phyloP scores from a whole-genome alignment of 225 moss, liverwort and hornwort species.

The Physcomitrium patens region DNA sequence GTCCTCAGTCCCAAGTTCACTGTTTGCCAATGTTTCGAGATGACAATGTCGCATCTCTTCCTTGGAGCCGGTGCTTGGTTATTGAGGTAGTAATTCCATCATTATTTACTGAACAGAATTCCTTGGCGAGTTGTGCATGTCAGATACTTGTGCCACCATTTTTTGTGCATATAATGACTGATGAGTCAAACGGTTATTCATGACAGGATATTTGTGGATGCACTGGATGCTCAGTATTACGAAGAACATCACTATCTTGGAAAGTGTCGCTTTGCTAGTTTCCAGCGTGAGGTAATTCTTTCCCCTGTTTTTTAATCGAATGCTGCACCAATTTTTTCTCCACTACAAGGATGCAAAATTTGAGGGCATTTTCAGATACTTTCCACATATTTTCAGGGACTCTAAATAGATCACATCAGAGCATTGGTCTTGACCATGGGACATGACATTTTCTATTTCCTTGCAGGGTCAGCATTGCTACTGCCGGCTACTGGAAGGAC shows the following conservation, averaged over 20 bases:
- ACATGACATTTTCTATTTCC: conserved; percentile 19
- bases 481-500: conserved; percentile 84
- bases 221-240: conserved; percentile 71
- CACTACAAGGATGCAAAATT: not conserved
- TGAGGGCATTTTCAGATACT: not conserved
- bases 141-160: conserved; percentile 13
- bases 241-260: conserved; percentile 69
- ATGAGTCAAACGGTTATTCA: conserved; percentile 25
- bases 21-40: conserved; percentile 4
- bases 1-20: conserved; percentile 16
- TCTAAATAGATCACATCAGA: not conserved
- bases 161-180: conserved; percentile 26
- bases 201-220: conserved; percentile 87
- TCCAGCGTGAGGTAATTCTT: conserved; percentile 64
- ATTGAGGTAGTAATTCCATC: not conserved
- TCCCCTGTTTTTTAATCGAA: conserved; percentile 9
- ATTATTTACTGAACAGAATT: not conserved
- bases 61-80: conserved; percentile 12
- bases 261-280: conserved; percentile 68
- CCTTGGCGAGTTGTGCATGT: conserved; percentile 12
- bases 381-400: not conserved
- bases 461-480: conserved; percentile 87
- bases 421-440: conserved; percentile 3
- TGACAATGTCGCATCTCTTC: conserved; percentile 16
- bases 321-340: not conserved